Base-by-base conservation (phyloP, 2,329 filamentous ascomycete genomes). In the Fusarium neocosmosporiellum region DNA sequence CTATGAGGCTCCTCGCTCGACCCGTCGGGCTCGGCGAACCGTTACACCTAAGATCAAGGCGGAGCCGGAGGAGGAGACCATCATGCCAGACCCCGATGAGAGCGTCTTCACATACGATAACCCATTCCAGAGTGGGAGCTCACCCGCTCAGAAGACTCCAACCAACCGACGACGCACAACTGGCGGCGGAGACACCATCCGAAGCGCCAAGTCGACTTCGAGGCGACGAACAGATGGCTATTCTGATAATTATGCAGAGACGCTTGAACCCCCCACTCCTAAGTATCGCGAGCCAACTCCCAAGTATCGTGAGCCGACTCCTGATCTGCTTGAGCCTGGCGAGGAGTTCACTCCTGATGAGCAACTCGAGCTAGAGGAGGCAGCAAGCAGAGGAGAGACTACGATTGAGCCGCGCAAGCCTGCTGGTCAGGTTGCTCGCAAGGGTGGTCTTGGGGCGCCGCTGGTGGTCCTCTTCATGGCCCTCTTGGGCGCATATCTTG, bases 341-440 rank as follows among this genome's bases (percentile, higher is more conserved):
- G 96, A 98, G 81, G 96, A 99, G 78, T 99, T 98, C 74, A 98
- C 95, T 1, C 94, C 95, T 0, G 94, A 98, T 71, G 96, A 94
- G 79, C 93, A 95, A 81, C 85, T 97, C 14, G 94, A 95, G 72
- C 84, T 98, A 53, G 89, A 92, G 59, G 92, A 95, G 72, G 89
- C 92, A 59, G 89, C 88, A 6, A 84, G 84, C 64, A 84, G 87
- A 55, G 88, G 89, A 54, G 81, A 89, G 70, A 79, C 84, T 55
- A 82, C 84, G 7, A 73, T 87, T 11, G 75, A 84, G n/a, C 81
- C 84, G 39, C 78, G 87, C 65, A 83, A 85, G 34, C 81, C 85
- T 18, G 81, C 84, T 22, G 72, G 59, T 9, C 78, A 78, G 34
- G 64, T 77, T 31, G 75, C 75, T 18, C 82, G 81, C 8, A 85